A percentile compares a stretch with the other conserved stretches of the same genome.
Conservation (phyloP, 2,329 filamentous ascomycete species). For the Cladosporium sp. region DNA sequence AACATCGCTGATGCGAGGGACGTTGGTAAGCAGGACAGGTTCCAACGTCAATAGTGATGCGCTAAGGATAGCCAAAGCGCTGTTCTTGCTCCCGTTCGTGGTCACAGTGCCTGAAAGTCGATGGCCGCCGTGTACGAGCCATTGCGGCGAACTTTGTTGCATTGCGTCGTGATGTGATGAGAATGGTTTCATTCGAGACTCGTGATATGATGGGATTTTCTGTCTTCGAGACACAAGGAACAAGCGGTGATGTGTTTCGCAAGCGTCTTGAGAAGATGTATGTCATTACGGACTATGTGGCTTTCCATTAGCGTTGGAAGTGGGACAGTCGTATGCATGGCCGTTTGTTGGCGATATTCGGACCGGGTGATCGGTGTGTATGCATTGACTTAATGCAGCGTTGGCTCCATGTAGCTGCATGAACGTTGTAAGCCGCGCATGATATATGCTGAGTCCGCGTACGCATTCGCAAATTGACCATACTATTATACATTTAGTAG, state of each 20-base stretch:
- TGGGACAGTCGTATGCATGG: neutral
- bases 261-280: too few species aligned
- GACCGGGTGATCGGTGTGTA: too few species aligned
- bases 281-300: neutral
- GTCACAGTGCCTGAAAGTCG: neutral
- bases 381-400: too few species aligned
- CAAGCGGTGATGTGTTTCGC: too few species aligned
- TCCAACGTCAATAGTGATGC: neutral
- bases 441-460: neutral
- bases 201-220: too few species aligned
- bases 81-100: slow-evolving; percentile 5
- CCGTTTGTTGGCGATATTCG: neutral
- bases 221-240: too few species aligned
- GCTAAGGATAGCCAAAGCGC: neutral
- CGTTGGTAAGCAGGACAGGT: neutral
- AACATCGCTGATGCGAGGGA: slow-evolving; percentile 2
- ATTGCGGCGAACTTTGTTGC: neutral
- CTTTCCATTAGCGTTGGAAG: neutral
- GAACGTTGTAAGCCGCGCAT: neutral
- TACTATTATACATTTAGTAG: neutral
- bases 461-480: neutral
- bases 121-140: neutral
- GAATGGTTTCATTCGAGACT: too few species aligned
- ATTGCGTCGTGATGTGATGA: neutral
- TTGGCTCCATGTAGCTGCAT: too few species aligned